phyloP scores from a whole-genome alignment of 495 filamentous ascomycete genomes.

The Neurospora sp. region DNA sequence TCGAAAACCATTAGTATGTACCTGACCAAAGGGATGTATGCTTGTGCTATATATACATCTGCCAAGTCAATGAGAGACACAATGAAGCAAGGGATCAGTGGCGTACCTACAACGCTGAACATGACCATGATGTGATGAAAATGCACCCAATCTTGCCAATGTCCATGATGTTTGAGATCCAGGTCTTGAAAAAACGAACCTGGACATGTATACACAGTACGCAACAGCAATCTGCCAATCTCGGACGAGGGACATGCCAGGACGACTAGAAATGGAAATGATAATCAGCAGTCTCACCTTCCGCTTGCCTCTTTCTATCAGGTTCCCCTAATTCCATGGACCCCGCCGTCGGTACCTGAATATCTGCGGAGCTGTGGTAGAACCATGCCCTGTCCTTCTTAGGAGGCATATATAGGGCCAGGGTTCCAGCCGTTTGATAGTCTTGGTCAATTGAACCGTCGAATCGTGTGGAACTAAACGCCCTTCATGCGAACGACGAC shows the following conservation, averaged over 20 bases:
- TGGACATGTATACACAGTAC: too few species aligned
- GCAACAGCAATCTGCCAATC: background rate
- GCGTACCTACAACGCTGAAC: background rate
- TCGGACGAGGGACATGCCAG: background rate
- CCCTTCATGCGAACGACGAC: fast-evolving
- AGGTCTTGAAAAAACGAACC: background rate
- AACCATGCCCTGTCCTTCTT: background rate
- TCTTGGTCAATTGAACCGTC: background rate
- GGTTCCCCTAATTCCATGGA: background rate
- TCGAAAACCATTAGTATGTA: background rate
- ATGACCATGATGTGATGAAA: background rate
- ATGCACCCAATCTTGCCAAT: background rate
- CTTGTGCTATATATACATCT: background rate
- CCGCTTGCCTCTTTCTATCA: background rate
- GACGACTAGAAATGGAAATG: background rate
- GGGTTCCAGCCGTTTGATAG: background rate
- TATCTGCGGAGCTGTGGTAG: background rate
- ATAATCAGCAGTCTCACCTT: background rate
- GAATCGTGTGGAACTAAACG: background rate
- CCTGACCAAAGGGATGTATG: background rate
- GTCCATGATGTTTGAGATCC: background rate
- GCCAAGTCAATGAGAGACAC: background rate
- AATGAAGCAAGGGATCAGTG: background rate
- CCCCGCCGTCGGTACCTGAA: background rate
- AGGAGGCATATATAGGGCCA: background rate